Base-by-base conservation (phyloP, 164 flowering plant genomes). In the Chloranthus sessilifolius region DNA sequence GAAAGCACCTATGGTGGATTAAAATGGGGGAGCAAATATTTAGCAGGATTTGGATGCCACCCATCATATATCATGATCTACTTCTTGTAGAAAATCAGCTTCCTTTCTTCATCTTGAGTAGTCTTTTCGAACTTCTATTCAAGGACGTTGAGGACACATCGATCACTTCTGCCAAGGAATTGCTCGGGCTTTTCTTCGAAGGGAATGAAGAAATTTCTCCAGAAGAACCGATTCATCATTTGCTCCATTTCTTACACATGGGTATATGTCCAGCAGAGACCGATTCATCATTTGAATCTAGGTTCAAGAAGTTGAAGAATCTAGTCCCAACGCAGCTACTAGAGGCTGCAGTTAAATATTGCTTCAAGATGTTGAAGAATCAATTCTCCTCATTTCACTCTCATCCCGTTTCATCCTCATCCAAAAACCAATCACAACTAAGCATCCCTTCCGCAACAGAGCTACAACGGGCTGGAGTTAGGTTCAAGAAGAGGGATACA, bases 61-160 rank as follows among this genome's bases (percentile, higher is more conserved):
- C 50, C 7, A 6, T 46, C 10, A 19, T 46, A 15, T 5, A 10
- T 34, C n/a, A 2, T 14, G 50, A 46, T 34, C 6, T 46, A 20
- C 14, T 46, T n/a, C 31, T 46, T 4, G 21, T 46, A 1, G 50
- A 46, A 12, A 46, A 46, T 34, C 50, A 46, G 33, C 31, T 46
- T 2, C 50, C 50, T 28, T 46, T 46, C 20, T 9, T n/a, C 5
- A 19, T 46, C 5, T 8, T 46, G 34, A 11, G 0, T 7, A 2
- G 2, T 15, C 7, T 46, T 1, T 26, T 46, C 21, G 6, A 27
- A 5, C 11, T 21, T 7, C 2, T 1, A 7, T 10, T 1, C 5
- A 23, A 2, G 10, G 1, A 21, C 5, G 12, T 11, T 0, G 41
- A 14, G 16, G 20, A 15, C 7, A 2, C 5, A 6, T 20, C 4